A percentile compares a stretch with the other conserved stretches of the same genome.
Evolutionary conservation across 257 asterid genomes (phyloP).

Genomic region (Solanum etuberosum): DNA sequence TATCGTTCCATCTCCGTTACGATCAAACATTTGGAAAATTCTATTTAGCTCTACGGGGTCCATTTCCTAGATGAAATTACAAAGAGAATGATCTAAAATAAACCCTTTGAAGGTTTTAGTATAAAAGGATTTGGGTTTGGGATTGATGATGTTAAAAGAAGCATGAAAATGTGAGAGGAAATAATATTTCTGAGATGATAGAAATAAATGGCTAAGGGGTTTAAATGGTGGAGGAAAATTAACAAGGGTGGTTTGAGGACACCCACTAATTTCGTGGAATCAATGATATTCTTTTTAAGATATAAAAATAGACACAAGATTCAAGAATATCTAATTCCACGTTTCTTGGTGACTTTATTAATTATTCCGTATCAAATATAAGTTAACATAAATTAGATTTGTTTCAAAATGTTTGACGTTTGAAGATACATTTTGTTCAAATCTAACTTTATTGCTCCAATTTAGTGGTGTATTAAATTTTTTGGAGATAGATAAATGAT

Average conservation of each 20-base stretch:
- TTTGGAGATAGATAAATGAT: not conserved
- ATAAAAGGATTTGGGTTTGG: not conserved
- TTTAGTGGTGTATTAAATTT: not conserved
- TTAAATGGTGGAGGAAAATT: not conserved
- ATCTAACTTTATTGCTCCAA: not conserved
- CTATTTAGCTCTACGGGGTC: conserved; percentile 27
- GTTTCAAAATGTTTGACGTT: not conserved
- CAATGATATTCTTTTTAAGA: not conserved
- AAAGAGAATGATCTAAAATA: not conserved
- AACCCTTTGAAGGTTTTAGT: not conserved
- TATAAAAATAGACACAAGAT: not conserved
- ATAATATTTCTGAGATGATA: not conserved
- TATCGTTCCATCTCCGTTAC: conserved; percentile 29
- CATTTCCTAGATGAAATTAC: not conserved
- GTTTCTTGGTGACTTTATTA: not conserved
- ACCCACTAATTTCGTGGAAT: not conserved
- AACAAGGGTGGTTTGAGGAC: not conserved
- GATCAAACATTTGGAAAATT: conserved; percentile 35
- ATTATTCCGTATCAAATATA: not conserved
- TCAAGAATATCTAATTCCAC: not conserved
- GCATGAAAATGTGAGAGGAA: not conserved
- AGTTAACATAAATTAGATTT: not conserved
- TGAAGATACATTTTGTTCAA: not conserved
- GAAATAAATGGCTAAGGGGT: not conserved
- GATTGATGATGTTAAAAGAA: not conserved